These are phyloP conservation scores for Scheffersomyces stambukii DNA, from an alignment of 1,139 yeast species.

Conservation along the genomic window DNA sequence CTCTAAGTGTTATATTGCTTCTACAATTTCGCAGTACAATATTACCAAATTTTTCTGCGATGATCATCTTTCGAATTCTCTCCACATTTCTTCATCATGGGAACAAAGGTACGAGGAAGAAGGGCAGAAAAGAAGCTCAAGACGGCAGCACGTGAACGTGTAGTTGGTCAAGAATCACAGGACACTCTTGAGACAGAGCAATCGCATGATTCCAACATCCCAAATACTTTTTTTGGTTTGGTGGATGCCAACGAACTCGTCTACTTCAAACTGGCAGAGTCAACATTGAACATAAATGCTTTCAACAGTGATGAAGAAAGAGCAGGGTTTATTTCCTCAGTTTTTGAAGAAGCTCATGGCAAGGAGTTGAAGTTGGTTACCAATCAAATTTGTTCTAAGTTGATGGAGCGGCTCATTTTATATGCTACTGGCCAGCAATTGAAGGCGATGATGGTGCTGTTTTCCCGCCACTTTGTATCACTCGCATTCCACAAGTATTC, in stretches of 20 bases:
- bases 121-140: constrained; percentile 46
- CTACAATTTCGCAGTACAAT: background rate
- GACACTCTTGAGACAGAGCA: constrained; percentile 9
- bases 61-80: background rate
- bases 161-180: constrained; percentile 13
- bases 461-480: constrained; percentile 69
- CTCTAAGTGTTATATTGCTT: constrained; percentile 1
- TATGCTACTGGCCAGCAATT: constrained; percentile 63
- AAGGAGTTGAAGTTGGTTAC: constrained; percentile 91
- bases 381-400: constrained; percentile 89
- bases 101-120: constrained; percentile 61
- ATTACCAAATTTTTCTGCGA: background rate
- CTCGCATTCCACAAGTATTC: constrained; percentile 85
- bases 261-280: constrained; percentile 89
- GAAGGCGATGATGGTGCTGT: constrained; percentile 58
- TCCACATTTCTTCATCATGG: constrained; percentile 11
- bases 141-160: constrained; percentile 12
- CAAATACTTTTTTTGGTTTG: constrained; percentile 66
- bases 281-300: constrained; percentile 76
- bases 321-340: constrained; percentile 66
- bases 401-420: constrained; percentile 81
- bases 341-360: constrained; percentile 81
- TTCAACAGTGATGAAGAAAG: constrained; percentile 75
- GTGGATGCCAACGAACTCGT: constrained; percentile 82
- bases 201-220: constrained; percentile 5